Evolutionary conservation across 805 yeast species (phyloP).

Genomic region (Wickerhamiella sergipiensis): DNA sequence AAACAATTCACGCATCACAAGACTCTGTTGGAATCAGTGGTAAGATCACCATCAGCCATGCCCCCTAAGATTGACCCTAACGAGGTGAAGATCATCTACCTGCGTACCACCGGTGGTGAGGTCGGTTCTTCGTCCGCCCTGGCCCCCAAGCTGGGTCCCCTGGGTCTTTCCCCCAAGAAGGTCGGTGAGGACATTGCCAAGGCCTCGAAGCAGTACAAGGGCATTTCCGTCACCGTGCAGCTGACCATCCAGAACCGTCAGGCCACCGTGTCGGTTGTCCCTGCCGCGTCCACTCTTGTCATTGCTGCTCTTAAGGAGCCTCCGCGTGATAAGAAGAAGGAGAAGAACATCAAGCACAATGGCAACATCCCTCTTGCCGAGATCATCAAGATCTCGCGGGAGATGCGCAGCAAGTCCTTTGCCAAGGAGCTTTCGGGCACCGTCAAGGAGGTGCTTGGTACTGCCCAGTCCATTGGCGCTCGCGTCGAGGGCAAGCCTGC

Average conservation of each 20-base stretch:
- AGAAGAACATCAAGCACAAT: conserved; percentile 97
- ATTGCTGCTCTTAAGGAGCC: conserved; percentile 99
- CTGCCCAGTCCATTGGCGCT: conserved; percentile 99
- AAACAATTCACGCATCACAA: neutral
- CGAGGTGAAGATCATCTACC: conserved; percentile 97
- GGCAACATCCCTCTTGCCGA: conserved; percentile 98
- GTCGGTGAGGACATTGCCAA: conserved; percentile 99
- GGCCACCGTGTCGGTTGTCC: conserved; percentile 97
- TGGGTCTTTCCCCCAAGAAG: conserved; percentile 99
- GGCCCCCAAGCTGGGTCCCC: conserved; percentile 99
- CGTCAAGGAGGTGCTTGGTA: conserved; percentile 97
- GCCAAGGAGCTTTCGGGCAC: conserved; percentile 96
- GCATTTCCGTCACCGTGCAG: conserved; percentile 98
- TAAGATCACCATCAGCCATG: conserved; percentile 28
- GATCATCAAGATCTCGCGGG: conserved; percentile 93
- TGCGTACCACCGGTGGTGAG: conserved; percentile 99
- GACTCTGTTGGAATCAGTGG: neutral
- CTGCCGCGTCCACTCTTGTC: conserved; percentile 97
- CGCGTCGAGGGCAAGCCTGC: conserved; percentile 99
- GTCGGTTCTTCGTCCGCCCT: conserved; percentile 99
- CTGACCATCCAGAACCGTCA: conserved; percentile 99
- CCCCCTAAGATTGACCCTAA: conserved; percentile 98
- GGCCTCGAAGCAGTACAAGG: conserved; percentile 98
- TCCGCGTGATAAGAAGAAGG: conserved; percentile 99
- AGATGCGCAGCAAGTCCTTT: conserved; percentile 93